Percentiles rank a stretch among this genome's conserved stretches.
Evolutionary conservation across 495 filamentous ascomycete species (phyloP).

Genomic region (Annulohypoxylon moriforme): DNA sequence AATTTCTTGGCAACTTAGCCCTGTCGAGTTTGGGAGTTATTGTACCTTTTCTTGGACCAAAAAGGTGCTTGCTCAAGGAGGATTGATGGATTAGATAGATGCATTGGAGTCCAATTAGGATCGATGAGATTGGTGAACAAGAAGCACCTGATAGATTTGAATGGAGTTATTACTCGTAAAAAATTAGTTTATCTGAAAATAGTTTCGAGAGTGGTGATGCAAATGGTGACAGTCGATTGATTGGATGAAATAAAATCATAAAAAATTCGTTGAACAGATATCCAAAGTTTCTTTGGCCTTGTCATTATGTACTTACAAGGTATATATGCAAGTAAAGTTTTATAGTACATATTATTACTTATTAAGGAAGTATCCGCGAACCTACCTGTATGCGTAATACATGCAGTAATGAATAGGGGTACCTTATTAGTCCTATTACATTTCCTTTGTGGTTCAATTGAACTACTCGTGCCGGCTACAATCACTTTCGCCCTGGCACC

Average conservation of each 20-base stretch:
- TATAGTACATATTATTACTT: slow-evolving; percentile 14
- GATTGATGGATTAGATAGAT: slow-evolving; percentile 13
- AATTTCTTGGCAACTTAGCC: slow-evolving; percentile 4
- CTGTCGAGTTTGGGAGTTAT: background rate
- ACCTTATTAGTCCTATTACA: slow-evolving; percentile 22
- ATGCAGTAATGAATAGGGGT: slow-evolving; percentile 15
- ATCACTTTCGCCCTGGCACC: too few relatives aligned
- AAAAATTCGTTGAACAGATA: background rate
- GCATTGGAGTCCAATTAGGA: slow-evolving; percentile 21
- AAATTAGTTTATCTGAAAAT: too few relatives aligned
- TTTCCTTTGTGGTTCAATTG: slow-evolving; percentile 4
- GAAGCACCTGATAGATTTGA: slow-evolving; percentile 12
- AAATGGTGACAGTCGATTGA: background rate
- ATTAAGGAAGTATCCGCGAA: background rate
- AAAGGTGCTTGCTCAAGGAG: slow-evolving; percentile 1
- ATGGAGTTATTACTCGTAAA: background rate
- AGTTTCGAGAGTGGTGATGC: background rate
- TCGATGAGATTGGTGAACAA: slow-evolving; percentile 28
- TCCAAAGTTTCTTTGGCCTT: too few relatives aligned
- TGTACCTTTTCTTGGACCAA: background rate
- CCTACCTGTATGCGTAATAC: slow-evolving; percentile 21
- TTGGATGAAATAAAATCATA: background rate
- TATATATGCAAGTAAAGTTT: background rate
- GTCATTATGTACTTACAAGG: background rate
- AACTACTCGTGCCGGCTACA: too few relatives aligned